Conservation (phyloP, 495 filamentous ascomycete species). For the Mytilinidion resinicola region DNA sequence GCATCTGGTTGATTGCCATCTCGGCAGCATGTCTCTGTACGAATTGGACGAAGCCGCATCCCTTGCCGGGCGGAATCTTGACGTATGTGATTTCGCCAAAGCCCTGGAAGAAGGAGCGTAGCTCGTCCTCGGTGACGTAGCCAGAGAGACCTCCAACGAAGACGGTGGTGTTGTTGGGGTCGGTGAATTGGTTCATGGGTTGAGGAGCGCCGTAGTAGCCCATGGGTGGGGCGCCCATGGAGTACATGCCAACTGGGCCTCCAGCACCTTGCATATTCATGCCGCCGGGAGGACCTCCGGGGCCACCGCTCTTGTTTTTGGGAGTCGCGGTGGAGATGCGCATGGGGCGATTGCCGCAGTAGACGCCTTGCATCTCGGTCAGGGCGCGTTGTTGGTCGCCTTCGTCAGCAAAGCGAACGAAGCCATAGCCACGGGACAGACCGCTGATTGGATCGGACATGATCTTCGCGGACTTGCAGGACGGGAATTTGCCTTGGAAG, state of each 20-base stretch:
- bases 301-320: conserved; percentile 75
- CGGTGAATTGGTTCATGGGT: conserved; percentile 99
- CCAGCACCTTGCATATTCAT: conserved; percentile 43
- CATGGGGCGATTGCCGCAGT: conserved; percentile 98
- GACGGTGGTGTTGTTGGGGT: conserved; percentile 99
- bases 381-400: conserved; percentile 90
- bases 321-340: conserved; percentile 96
- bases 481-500: conserved; percentile 92
- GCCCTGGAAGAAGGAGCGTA: conserved; percentile 98
- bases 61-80: conserved; percentile 99
- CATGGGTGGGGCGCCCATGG: conserved; percentile 72
- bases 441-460: conserved; percentile 99
- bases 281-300: conserved; percentile 46
- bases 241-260: conserved; percentile 48
- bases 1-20: conserved; percentile 99
- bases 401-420: conserved; percentile 94
- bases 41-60: conserved; percentile 98
- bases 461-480: conserved; percentile 99
- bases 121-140: conserved; percentile 98
- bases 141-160: conserved; percentile 97
- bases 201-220: conserved; percentile 75
- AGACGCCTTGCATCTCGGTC: conserved; percentile 97
- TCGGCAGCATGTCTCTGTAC: conserved; percentile 98
- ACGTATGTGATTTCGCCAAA: conserved; percentile 99
- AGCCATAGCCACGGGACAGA: conserved; percentile 96